phyloP scores from a whole-genome alignment of 805 yeast genomes.

The Zygosaccharomyces pseudorouxii region DNA sequence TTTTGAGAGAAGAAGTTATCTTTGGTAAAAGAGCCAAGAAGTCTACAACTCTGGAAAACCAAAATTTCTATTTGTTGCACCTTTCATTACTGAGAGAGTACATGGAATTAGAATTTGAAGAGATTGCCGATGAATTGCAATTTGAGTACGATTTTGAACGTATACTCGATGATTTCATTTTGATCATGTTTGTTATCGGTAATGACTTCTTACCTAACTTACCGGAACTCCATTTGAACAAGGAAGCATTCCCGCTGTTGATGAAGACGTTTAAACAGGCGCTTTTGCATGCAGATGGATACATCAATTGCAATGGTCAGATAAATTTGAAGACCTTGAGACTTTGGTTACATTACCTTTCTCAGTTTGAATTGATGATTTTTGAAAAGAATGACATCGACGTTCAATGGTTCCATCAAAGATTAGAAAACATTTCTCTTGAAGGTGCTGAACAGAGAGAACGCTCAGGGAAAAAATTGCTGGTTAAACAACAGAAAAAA shows the following conservation, averaged over 20 bases:
- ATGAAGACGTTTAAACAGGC: constrained; percentile 83
- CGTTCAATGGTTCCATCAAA: constrained; percentile 86
- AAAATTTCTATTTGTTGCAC: constrained; percentile 78
- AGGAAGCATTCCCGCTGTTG: constrained; percentile 94
- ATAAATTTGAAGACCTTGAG: constrained; percentile 71
- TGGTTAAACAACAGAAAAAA: constrained; percentile 70
- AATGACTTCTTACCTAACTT: constrained; percentile 96
- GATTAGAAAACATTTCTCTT: constrained; percentile 71
- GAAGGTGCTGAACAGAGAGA: constrained; percentile 67
- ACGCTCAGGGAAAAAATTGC: constrained; percentile 57
- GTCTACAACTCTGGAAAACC: constrained; percentile 57
- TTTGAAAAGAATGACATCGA: constrained; percentile 82
- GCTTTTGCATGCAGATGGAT: constrained; percentile 70
- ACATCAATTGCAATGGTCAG: constrained; percentile 75
- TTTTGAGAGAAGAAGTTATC: constrained; percentile 90
- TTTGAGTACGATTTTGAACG: constrained; percentile 82
- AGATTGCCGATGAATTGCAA: constrained; percentile 55
- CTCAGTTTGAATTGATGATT: constrained; percentile 76
- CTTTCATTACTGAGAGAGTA: constrained; percentile 87
- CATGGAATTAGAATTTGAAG: constrained; percentile 76
- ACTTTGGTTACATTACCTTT: constrained; percentile 68
- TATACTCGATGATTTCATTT: constrained; percentile 84
- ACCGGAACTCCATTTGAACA: constrained; percentile 88
- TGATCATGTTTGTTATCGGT: constrained; percentile 91
- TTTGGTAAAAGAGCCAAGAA: constrained; percentile 56